Percentiles rank a stretch among this genome's conserved stretches.
Conservation (phyloP, 306 rosid species). For the Neltuma alba region DNA sequence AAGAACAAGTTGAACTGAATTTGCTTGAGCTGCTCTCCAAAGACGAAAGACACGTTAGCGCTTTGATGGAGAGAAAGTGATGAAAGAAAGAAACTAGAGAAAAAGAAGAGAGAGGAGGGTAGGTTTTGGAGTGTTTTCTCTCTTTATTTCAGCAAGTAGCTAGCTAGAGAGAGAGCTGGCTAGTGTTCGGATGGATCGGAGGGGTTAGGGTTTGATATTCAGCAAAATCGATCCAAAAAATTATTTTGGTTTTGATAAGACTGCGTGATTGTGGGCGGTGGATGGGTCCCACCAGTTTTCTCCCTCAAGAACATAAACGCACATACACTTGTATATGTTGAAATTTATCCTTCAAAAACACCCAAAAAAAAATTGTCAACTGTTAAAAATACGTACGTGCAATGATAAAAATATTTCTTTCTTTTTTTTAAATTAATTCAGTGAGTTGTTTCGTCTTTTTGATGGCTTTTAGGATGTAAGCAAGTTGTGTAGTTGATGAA, state of each 20-base stretch:
- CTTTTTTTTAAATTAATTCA: no score
- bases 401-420: not conserved
- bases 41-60: not conserved
- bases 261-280: constrained; percentile 79
- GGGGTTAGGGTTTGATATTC: constrained; percentile 56
- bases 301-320: not conserved
- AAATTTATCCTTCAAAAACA: no score
- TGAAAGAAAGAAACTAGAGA: constrained; percentile 15
- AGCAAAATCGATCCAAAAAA: constrained; percentile 39
- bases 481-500: not conserved
- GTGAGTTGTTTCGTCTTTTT: not conserved
- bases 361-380: no score
- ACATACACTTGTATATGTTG: not conserved
- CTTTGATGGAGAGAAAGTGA: constrained; percentile 1
- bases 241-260: constrained; percentile 57
- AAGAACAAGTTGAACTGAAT: constrained; percentile 13
- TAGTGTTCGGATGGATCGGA: not conserved
- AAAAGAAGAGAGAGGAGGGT: not conserved
- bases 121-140: not conserved
- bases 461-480: not conserved
- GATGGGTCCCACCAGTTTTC: constrained; percentile 57
- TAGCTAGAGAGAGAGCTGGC: not conserved
- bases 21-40: not conserved
- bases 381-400: not conserved
- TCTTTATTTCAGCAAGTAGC: not conserved